Evolutionary conservation across 345 rosid species (phyloP), one percentile per base, ranked within the genome.

Genomic region (Melaleuca quinquenervia): DNA sequence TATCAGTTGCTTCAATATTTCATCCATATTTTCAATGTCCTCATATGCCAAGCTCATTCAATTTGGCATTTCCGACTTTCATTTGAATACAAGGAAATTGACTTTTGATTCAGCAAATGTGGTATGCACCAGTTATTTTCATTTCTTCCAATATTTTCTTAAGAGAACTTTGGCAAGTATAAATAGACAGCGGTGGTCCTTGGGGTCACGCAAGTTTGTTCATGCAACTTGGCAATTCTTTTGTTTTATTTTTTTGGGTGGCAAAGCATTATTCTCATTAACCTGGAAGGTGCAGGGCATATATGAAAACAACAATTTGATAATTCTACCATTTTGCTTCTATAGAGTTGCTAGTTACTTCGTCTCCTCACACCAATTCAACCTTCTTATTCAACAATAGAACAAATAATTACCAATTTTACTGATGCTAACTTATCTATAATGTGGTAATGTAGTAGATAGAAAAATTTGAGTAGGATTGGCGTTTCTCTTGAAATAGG

Each of bases 151-250:
- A 50, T 50, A 41, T 11, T 11, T 50, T 50, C 14, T 2, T 2
- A 6, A 18, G 22, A 52, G 55, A 16, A 52, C 55, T 52, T 52
- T 7, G 22, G 21, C 1, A 18, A 16, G 55, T 7, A 0, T 52
- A 18, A 0, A 52, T 1, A 1, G 22, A 52, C 54, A 0, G 0
- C 0, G 2, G 0, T 18, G 2, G 2, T 18, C 54, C 22, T 16
- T 0, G 22, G 1, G 55, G 0, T 52, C 4, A 26, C 8, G 0
- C 5, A 58, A 56, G 29, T 56, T 56, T 56, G 64, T 26, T 15
- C 3, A 0, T 11, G 0, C 3, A 54, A 54, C 1, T 21, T 5
- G 2, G 29, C 64, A 56, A 11, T 11, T 56, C 29, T 26, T 11
- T 24, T 56, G 4, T 41, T 41, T 41, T n/a, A n/a, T n/a, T 41